phyloP scores from a whole-genome alignment of 129 eudicot species.

The Helichrysum umbraculigerum region DNA sequence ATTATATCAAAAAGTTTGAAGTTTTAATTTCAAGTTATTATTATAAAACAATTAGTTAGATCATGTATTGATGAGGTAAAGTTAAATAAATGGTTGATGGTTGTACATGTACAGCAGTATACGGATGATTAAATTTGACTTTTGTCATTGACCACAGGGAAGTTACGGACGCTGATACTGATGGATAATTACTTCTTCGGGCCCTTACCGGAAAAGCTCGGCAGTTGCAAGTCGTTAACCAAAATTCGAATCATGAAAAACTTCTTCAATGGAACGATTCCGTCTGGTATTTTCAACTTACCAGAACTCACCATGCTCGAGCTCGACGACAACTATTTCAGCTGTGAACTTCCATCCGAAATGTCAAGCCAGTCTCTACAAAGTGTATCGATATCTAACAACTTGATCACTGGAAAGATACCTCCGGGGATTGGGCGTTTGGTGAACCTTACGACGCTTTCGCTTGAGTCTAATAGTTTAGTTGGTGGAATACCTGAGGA shows the following conservation, averaged over 20 bases:
- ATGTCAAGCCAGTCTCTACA: constrained; percentile 40
- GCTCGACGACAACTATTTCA: constrained; percentile 60
- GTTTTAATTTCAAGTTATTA: too few relatives aligned
- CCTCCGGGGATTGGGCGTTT: constrained; percentile 58
- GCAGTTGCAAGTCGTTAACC: constrained; percentile 58
- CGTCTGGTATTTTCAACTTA: constrained; percentile 63
- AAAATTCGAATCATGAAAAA: constrained; percentile 58
- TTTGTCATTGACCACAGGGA: constrained; percentile 33
- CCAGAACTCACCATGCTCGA: constrained; percentile 60
- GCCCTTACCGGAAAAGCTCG: constrained; percentile 59
- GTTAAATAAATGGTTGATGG: too few relatives aligned
- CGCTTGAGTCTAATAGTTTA: constrained; percentile 49
- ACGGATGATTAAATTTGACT: not conserved
- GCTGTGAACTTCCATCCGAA: constrained; percentile 55
- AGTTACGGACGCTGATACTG: constrained; percentile 48
- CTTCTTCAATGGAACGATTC: constrained; percentile 66
- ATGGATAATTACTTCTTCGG: constrained; percentile 73
- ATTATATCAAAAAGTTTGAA: too few relatives aligned
- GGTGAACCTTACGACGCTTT: constrained; percentile 41
- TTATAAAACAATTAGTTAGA: too few relatives aligned
- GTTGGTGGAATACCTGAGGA: constrained; percentile 61
- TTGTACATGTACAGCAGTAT: not conserved
- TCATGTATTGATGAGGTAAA: not conserved
- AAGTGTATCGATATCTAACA: constrained; percentile 53
- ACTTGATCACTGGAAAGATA: constrained; percentile 57